These are phyloP conservation scores for Cladosporium sp. DNA, from an alignment of 2,329 filamentous ascomycete genomes.

Conservation along the genomic window DNA sequence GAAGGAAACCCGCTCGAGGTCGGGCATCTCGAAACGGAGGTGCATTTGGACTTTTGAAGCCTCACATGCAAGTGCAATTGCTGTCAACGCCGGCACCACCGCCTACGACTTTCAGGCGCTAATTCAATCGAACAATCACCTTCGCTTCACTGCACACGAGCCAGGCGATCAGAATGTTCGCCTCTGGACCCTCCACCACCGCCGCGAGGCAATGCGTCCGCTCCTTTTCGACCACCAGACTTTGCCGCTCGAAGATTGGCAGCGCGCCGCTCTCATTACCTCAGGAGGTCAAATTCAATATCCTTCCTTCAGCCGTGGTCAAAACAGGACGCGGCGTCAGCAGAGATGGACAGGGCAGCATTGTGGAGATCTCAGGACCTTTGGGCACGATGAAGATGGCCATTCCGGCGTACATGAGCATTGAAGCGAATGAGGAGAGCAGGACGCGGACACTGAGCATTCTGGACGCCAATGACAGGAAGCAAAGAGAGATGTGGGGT, in stretches of 20 bases:
- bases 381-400: conserved; percentile 75
- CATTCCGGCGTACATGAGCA: conserved; percentile 74
- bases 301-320: conserved; percentile 31
- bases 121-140: not conserved
- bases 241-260: conserved; percentile 78
- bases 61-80: conserved; percentile 11
- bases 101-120: not conserved
- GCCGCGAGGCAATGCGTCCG: conserved; percentile 13
- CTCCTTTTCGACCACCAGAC: conserved; percentile 50
- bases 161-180: conserved; percentile 8
- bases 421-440: conserved; percentile 65
- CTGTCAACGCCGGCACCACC: not conserved
- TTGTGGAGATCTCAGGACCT: conserved; percentile 76
- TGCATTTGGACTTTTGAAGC: conserved; percentile 15
- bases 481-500: conserved; percentile 98
- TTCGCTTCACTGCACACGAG: not conserved
- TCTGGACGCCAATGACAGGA: conserved; percentile 64
- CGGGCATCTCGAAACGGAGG: not conserved
- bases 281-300: conserved; percentile 73
- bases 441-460: conserved; percentile 70
- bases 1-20: conserved; percentile 2
- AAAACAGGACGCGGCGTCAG: conserved; percentile 6
- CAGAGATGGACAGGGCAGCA: conserved; percentile 11
- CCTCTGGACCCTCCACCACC: conserved; percentile 3
- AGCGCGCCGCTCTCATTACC: conserved; percentile 77